A percentile compares a stretch with the other conserved stretches of the same genome.
Evolutionary conservation across 2,329 filamentous ascomycete species (phyloP).

Genomic region (Colletotrichum sp.): DNA sequence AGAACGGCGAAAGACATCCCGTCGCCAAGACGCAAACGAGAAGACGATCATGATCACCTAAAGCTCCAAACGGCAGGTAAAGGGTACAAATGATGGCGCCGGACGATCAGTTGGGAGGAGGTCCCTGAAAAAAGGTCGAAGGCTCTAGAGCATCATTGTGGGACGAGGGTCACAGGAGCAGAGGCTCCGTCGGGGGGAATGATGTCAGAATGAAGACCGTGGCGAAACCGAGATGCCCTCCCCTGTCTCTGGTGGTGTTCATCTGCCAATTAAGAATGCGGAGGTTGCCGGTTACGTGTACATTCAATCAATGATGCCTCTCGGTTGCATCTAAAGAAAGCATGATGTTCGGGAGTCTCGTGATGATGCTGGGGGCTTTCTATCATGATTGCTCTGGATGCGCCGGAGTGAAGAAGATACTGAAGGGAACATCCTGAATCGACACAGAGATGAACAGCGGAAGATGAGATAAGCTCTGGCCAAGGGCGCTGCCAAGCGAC

Average conservation of each 20-base stretch:
- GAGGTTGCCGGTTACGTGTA: background rate
- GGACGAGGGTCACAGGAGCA: background rate
- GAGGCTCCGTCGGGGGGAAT: background rate
- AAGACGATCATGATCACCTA: background rate
- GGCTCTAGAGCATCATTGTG: background rate
- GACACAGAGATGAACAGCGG: background rate
- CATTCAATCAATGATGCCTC: background rate
- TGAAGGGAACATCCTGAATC: background rate
- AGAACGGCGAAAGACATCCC: background rate
- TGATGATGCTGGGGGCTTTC: background rate
- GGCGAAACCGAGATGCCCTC: background rate
- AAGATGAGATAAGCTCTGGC: background rate
- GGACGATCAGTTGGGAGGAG: background rate
- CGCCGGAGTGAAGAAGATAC: background rate
- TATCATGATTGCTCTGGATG: background rate
- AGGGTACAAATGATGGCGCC: background rate
- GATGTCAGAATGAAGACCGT: slow-evolving; percentile 19
- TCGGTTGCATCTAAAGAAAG: background rate
- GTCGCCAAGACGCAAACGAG: background rate
- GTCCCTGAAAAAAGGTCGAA: background rate
- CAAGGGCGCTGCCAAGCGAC: background rate
- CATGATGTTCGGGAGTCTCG: background rate
- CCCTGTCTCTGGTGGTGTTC: background rate
- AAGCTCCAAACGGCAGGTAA: background rate
- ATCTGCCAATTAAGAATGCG: background rate